A percentile compares a stretch with the other conserved stretches of the same genome.
Evolutionary conservation across 176 grass and related monocot genomes (phyloP).

Genomic region (Musa troglodytarum): DNA sequence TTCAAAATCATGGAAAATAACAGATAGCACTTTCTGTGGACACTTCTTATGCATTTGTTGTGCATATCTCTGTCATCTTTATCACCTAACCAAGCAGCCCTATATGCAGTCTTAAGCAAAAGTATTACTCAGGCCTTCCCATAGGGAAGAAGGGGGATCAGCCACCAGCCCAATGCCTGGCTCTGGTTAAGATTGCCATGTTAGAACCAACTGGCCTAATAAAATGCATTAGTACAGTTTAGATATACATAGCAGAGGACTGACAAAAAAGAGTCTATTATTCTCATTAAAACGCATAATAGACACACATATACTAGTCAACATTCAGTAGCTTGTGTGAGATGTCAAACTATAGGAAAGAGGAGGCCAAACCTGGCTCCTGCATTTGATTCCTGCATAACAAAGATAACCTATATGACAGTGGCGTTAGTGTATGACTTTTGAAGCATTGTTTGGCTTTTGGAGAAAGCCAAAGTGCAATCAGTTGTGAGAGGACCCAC

Average conservation of each 20-base stretch:
- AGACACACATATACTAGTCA: background rate
- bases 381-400: background rate
- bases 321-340: background rate
- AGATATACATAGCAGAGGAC: background rate
- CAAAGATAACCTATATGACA: background rate
- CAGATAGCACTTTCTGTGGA: too few relatives aligned
- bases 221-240: background rate
- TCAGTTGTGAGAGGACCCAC: background rate
- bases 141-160: too few relatives aligned
- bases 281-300: background rate
- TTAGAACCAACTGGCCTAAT: too few relatives aligned
- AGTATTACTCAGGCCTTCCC: too few relatives aligned
- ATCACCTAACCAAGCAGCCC: too few relatives aligned
- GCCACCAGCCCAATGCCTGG: too few relatives aligned
- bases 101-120: too few relatives aligned
- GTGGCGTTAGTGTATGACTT: background rate
- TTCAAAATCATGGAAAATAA: too few relatives aligned
- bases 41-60: too few relatives aligned
- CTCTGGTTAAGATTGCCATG: too few relatives aligned
- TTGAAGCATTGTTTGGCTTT: constrained; percentile 11
- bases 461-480: constrained; percentile 9
- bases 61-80: too few relatives aligned
- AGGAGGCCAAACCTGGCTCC: constrained; percentile 2
- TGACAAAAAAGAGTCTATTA: too few relatives aligned
- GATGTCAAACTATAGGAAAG: background rate